Evolutionary conservation across 2,329 filamentous ascomycete species (phyloP).

Genomic region (Stagonosporopsis chrysanthemi): DNA sequence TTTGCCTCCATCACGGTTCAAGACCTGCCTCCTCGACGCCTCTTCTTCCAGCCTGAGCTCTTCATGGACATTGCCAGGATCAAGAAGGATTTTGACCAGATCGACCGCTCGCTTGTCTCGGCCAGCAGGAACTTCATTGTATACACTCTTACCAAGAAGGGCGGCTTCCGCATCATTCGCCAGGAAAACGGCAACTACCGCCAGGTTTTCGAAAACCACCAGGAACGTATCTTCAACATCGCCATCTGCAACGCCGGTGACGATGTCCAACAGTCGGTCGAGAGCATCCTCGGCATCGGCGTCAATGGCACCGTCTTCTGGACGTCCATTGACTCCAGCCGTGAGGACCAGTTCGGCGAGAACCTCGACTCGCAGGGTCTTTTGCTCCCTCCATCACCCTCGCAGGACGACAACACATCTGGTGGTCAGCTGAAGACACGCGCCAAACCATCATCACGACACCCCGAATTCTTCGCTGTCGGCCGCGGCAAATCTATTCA

Average conservation of each 20-base stretch:
- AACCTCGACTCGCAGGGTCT: slow-evolving; percentile 86
- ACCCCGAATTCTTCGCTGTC: slow-evolving; percentile 93
- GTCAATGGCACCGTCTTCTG: slow-evolving; percentile 98
- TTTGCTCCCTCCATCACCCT: slow-evolving; percentile 83
- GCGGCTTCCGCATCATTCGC: slow-evolving; percentile 89
- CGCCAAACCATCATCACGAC: slow-evolving; percentile 85
- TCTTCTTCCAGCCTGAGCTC: slow-evolving; percentile 76
- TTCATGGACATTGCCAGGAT: slow-evolving; percentile 92
- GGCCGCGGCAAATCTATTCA: slow-evolving; percentile 96
- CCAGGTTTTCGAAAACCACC: slow-evolving; percentile 88
- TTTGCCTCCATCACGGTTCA: slow-evolving; percentile 88
- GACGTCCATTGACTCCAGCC: slow-evolving; percentile 67
- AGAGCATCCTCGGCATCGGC: slow-evolving; percentile 89
- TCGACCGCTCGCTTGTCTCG: slow-evolving; percentile 90
- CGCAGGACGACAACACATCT: slow-evolving; percentile 87
- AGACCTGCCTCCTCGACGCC: slow-evolving; percentile 61
- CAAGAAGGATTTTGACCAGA: slow-evolving; percentile 97
- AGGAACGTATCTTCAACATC: slow-evolving; percentile 95
- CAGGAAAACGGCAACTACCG: slow-evolving; percentile 93
- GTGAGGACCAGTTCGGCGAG: slow-evolving; percentile 71
- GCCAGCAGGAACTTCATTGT: slow-evolving; percentile 91
- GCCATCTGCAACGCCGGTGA: slow-evolving; percentile 75
- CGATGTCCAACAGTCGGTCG: slow-evolving; percentile 53
- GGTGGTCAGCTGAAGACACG: slow-evolving; percentile 95
- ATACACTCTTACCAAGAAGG: slow-evolving; percentile 92